Percentiles rank a stretch among this genome's conserved stretches.
phyloP scores from a whole-genome alignment of 148 eudicot species.

The Euryodendron excelsum region DNA sequence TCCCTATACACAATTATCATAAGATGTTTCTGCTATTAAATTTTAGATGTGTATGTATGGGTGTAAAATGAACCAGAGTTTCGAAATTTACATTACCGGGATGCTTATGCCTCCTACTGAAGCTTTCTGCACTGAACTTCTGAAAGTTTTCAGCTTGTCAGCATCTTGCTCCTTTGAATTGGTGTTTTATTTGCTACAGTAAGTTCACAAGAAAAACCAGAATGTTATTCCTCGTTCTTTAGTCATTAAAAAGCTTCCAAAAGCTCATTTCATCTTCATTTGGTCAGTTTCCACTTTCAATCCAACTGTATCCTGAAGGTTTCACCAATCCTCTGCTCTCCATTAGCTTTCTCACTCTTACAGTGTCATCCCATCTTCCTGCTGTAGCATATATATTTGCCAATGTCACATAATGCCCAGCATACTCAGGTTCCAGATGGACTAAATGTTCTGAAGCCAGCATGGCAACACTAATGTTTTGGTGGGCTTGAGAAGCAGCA shows the following conservation, averaged over 20 bases:
- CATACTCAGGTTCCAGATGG: slow-evolving; percentile 47
- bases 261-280: neutral
- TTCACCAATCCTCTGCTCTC: slow-evolving; percentile 48
- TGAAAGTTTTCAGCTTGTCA: neutral
- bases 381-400: slow-evolving; percentile 46
- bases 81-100: too few relatives aligned
- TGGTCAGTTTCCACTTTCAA: slow-evolving; percentile 20
- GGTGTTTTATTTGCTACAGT: neutral
- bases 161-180: neutral
- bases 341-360: slow-evolving; percentile 40
- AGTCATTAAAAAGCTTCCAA: neutral
- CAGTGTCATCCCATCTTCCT: slow-evolving; percentile 50
- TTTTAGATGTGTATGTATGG: too few relatives aligned
- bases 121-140: neutral
- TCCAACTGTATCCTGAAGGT: slow-evolving; percentile 44
- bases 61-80: too few relatives aligned
- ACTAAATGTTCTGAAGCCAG: slow-evolving; percentile 48
- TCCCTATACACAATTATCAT: too few relatives aligned
- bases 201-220: neutral
- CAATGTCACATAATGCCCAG: slow-evolving; percentile 55
- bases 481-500: slow-evolving; percentile 41
- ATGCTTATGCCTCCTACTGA: neutral
- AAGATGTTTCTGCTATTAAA: too few relatives aligned
- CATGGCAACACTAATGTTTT: slow-evolving; percentile 32
- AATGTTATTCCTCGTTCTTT: neutral